Evolutionary conservation across 2,329 filamentous ascomycete species (phyloP), one percentile per base, ranked within the genome.

Genomic region (Ceratocystis colombiana): DNA sequence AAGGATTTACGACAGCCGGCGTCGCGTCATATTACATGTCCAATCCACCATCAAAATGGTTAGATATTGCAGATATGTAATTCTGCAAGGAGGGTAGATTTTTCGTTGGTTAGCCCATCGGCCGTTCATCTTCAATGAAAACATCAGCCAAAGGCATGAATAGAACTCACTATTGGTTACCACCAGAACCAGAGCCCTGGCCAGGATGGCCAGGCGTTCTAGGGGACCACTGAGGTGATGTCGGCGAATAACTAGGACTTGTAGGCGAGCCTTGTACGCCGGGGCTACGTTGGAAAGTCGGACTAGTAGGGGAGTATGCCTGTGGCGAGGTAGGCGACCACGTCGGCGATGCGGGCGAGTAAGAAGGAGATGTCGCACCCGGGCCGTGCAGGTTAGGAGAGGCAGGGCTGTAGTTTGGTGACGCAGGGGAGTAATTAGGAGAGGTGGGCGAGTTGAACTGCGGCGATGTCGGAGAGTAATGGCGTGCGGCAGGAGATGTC

Each of bases 301-400:
- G 84, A 71, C 83, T 86, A 55, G 84, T 86, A 4, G 84, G 84
- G 62, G 83, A 86, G 76, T 86, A 86, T 1, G 80, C 78, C 68
- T 80, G 79, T 12, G 83, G 83, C 50, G 88, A 91, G 5, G 88
- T 89, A 2, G 89, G 88, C 66, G 88, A 91, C 78, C 89, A 92
- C 28, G 81, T 84, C n/a, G 88, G 88, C 62, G 88, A 90, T 2
- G 85, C 85, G 61, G 88, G 87, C 41, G 81, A 84, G 75, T 87
- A 88, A 3, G 79, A 80, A n/a, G 80, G 84, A 69, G 84, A 82
- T 41, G 82, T 79, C 10, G 80, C 74, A 3, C 74, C 75, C 41
- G 70, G 71, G 62, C 70, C 76, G 72, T 74, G 79, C 71, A 81
- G 75, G 73, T 79, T 83, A 70, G 79, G 86, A 64, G 83, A 87